Percentiles rank a stretch among this genome's conserved stretches.
phyloP scores from a whole-genome alignment of 2,329 filamentous ascomycete species.

The Exophiala oligosperma region DNA sequence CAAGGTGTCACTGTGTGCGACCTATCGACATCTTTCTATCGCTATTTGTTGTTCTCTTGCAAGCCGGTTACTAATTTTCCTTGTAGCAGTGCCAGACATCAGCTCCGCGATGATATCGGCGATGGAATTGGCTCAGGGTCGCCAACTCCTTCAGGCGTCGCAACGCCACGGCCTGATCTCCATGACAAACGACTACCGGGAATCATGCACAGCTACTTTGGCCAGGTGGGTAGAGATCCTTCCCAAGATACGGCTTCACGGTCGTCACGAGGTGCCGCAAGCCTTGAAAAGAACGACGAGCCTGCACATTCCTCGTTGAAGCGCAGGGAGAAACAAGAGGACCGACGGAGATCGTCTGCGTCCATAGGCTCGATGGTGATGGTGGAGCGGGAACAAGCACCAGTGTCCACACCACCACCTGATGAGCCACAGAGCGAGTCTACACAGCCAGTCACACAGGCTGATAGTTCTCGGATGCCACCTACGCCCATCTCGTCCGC shows the following conservation, averaged over 20 bases:
- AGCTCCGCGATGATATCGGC: slow-evolving; percentile 42
- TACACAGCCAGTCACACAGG: slow-evolving; percentile 33
- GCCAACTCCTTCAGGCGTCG: slow-evolving; percentile 85
- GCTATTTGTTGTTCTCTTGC: neutral
- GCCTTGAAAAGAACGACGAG: slow-evolving; percentile 22
- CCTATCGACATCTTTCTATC: slow-evolving; percentile 9
- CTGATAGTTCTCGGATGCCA: slow-evolving; percentile 38
- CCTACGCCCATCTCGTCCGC: slow-evolving; percentile 46
- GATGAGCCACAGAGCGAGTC: slow-evolving; percentile 29
- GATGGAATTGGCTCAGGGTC: slow-evolving; percentile 66
- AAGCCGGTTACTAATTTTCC: slow-evolving; percentile 17
- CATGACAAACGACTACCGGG: slow-evolving; percentile 93
- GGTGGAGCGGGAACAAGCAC: slow-evolving; percentile 40
- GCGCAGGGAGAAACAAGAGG: slow-evolving; percentile 25
- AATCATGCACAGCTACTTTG: slow-evolving; percentile 94
- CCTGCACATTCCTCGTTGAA: slow-evolving; percentile 12
- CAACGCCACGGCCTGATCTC: slow-evolving; percentile 89
- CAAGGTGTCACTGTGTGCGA: slow-evolving; percentile 2
- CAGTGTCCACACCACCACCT: slow-evolving; percentile 32
- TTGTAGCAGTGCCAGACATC: slow-evolving; percentile 30
- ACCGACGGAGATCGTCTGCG: slow-evolving; percentile 32
- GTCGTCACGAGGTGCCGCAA: slow-evolving; percentile 39
- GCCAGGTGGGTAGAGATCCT: slow-evolving; percentile 95
- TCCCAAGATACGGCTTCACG: slow-evolving; percentile 51
- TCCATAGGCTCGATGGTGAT: slow-evolving; percentile 45